A percentile compares a stretch with the other conserved stretches of the same genome.
phyloP scores from a whole-genome alignment of 2,329 filamentous ascomycete genomes.

The Aspergillus pseudoviridinutans region DNA sequence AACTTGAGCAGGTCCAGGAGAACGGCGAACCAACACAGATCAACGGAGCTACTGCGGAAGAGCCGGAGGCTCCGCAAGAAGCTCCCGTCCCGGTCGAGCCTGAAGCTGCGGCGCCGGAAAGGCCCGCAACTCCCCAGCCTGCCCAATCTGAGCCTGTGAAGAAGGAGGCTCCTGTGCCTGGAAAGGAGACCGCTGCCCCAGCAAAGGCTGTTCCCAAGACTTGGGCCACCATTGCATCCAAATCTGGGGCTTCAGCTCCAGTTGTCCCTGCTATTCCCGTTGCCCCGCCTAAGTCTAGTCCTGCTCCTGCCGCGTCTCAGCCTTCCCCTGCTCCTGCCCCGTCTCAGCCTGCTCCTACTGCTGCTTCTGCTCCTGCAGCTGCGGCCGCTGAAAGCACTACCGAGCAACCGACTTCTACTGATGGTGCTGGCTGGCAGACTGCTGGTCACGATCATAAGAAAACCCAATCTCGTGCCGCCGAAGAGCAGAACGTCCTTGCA shows the following conservation, averaged over 20 bases:
- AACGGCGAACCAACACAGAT: constrained; percentile 44
- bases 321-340: constrained; percentile 27
- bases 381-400: constrained; percentile 52
- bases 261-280: constrained; percentile 33
- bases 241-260: constrained; percentile 37
- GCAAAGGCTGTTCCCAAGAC: constrained; percentile 55
- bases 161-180: constrained; percentile 44
- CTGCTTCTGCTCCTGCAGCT: constrained; percentile 33
- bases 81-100: constrained; percentile 34
- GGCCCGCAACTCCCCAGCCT: constrained; percentile 61
- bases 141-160: constrained; percentile 50
- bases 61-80: constrained; percentile 18
- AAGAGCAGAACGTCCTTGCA: constrained; percentile 73
- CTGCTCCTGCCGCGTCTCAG: background rate
- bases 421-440: constrained; percentile 78
- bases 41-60: constrained; percentile 26
- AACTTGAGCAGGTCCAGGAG: constrained; percentile 63
- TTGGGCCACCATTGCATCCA: constrained; percentile 61
- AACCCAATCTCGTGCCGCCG: constrained; percentile 67
- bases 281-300: constrained; percentile 22
- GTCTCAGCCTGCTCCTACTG: constrained; percentile 16
- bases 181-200: constrained; percentile 47
- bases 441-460: constrained; percentile 74
- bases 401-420: constrained; percentile 75
- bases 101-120: constrained; percentile 51